Evolutionary conservation across 371 early-diverging fungal species (phyloP).

Genomic region (Mortierella polycephala): DNA sequence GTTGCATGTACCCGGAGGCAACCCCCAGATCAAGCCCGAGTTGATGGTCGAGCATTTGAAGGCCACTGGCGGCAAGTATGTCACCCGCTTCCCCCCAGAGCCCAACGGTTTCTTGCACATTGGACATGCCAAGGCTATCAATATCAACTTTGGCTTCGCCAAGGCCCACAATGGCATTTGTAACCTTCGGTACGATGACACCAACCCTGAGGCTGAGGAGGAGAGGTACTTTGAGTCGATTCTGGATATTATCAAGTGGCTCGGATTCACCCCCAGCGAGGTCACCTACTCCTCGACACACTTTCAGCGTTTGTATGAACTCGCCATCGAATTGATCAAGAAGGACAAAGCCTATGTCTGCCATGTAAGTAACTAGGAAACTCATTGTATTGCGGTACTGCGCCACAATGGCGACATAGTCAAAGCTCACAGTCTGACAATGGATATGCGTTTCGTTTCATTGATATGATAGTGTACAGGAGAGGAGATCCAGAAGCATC

Average conservation of each 20-base stretch:
- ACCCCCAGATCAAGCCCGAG: constrained; percentile 94
- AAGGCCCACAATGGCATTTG: constrained; percentile 92
- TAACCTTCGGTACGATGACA: constrained; percentile 99
- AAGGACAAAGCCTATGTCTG: constrained; percentile 98
- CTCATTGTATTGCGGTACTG: too few relatives aligned
- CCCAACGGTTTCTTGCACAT: constrained; percentile 99
- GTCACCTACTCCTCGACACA: constrained; percentile 98
- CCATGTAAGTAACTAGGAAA: constrained; percentile 61
- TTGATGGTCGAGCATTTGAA: constrained; percentile 94
- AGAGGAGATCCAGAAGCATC: constrained; percentile 91
- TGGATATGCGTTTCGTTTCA: background rate
- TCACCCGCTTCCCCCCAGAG: constrained; percentile 99
- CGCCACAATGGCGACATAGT: too few relatives aligned
- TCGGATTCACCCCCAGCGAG: constrained; percentile 96
- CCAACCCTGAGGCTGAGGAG: constrained; percentile 99
- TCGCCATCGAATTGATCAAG: constrained; percentile 92
- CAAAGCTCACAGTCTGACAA: too few relatives aligned
- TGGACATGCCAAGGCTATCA: constrained; percentile 99
- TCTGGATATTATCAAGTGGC: constrained; percentile 95
- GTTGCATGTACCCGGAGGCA: constrained; percentile 98
- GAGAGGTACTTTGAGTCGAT: constrained; percentile 97
- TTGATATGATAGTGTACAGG: constrained; percentile 74
- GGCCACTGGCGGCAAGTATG: constrained; percentile 93
- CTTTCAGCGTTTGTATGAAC: constrained; percentile 94
- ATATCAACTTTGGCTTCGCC: constrained; percentile 99